Conservation (phyloP, 306 rosid species). For the Styphnolobium japonicum region DNA sequence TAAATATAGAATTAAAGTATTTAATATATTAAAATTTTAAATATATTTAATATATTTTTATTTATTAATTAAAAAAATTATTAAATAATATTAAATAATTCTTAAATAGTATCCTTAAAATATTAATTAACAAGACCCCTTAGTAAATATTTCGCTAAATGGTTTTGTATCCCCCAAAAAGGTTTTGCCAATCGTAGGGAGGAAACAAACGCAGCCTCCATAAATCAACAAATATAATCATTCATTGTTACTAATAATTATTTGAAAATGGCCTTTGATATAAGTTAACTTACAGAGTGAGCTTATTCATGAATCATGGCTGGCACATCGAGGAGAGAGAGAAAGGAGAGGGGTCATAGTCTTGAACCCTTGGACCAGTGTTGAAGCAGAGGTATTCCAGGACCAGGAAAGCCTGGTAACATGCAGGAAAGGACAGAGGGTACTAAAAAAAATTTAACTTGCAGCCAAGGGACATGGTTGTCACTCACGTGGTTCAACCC, state of each 20-base stretch:
- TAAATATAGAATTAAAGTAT: too few relatives aligned
- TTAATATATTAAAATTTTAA: too few relatives aligned
- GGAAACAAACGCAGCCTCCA: neutral
- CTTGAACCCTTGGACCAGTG: neutral
- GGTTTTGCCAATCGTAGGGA: slow-evolving; percentile 10
- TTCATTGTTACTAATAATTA: neutral
- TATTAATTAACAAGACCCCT: too few relatives aligned
- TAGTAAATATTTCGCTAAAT: neutral
- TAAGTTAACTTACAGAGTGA: neutral
- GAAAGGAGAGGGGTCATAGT: neutral
- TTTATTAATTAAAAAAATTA: too few relatives aligned
- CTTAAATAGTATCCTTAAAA: too few relatives aligned
- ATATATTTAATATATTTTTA: too few relatives aligned
- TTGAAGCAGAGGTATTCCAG: slow-evolving; percentile 12
- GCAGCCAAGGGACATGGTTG: slow-evolving; percentile 40
- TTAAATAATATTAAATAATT: too few relatives aligned
- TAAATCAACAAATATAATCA: neutral
- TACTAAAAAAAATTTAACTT: neutral
- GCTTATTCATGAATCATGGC: neutral
- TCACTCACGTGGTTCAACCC: slow-evolving; percentile 53
- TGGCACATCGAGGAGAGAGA: neutral
- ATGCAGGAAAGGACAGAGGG: slow-evolving; percentile 32
- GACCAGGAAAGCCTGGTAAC: slow-evolving; percentile 16
- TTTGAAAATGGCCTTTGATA: neutral
- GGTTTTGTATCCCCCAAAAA: neutral